Percentiles rank a stretch among this genome's conserved stretches.
These are phyloP conservation scores for Ailanthus altissimus DNA, from an alignment of 345 rosid genomes.

Conservation along the genomic window DNA sequence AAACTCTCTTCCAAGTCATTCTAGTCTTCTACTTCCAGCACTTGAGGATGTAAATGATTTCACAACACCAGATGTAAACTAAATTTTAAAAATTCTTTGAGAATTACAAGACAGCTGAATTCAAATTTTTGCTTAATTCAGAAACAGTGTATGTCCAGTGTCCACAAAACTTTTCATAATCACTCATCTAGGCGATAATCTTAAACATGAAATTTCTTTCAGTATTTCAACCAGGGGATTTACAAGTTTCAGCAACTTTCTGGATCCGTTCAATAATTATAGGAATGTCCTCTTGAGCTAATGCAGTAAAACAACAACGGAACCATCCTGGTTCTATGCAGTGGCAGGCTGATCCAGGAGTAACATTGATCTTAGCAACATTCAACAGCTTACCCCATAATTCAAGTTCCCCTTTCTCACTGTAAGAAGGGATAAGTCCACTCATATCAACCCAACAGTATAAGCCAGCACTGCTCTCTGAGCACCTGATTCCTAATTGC, in stretches of 20 bases:
- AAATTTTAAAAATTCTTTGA: constrained; percentile 23
- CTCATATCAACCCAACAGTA: constrained; percentile 95
- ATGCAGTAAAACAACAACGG: constrained; percentile 76
- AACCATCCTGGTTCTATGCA: constrained; percentile 98
- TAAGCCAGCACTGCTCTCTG: constrained; percentile 68
- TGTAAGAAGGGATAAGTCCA: constrained; percentile 58
- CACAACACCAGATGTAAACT: constrained; percentile 17
- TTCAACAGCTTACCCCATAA: constrained; percentile 72
- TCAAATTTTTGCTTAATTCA: constrained; percentile 12
- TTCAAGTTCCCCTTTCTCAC: constrained; percentile 89
- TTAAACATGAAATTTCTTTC: constrained; percentile 2
- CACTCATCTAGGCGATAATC: constrained; percentile 4
- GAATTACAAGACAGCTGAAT: constrained; percentile 14
- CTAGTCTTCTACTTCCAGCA: constrained; percentile 18
- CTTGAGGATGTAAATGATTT: constrained; percentile 19
- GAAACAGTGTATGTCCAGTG: constrained; percentile 11
- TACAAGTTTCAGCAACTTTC: constrained; percentile 49
- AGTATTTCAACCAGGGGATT: constrained; percentile 37
- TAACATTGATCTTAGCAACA: constrained; percentile 73
- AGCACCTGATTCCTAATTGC: constrained; percentile 58
- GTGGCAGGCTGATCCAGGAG: constrained; percentile 92
- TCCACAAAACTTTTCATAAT: constrained; percentile 1
- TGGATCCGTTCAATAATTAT: constrained; percentile 58
- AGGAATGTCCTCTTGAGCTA: constrained; percentile 64
- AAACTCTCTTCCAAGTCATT: constrained; percentile 15